Conservation (phyloP, 345 rosid genomes). For the Microcos paniculata region DNA sequence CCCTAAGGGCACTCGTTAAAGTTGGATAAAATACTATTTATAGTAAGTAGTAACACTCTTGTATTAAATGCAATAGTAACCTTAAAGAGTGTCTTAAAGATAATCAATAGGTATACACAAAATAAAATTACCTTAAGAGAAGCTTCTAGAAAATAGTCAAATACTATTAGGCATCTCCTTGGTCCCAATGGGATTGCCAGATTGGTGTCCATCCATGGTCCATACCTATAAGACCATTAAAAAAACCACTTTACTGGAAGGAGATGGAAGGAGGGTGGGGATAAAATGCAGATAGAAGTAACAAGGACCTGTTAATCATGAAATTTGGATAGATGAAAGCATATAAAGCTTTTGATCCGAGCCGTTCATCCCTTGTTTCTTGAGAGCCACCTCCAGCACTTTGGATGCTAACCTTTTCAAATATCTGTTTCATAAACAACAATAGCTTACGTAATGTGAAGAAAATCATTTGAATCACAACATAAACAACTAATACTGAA, state of each 20-base stretch:
- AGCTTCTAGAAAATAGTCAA: slow-evolving; percentile 80
- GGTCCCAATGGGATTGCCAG: slow-evolving; percentile 77
- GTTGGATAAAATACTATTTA: too few relatives aligned
- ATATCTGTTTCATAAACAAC: slow-evolving; percentile 37
- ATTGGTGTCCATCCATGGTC: slow-evolving; percentile 99
- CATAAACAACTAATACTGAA: not conserved
- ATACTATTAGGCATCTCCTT: slow-evolving; percentile 68
- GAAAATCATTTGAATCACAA: not conserved
- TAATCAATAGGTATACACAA: too few relatives aligned
- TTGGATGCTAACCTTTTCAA: slow-evolving; percentile 84
- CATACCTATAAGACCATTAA: slow-evolving; percentile 48
- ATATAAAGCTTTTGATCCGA: slow-evolving; percentile 76
- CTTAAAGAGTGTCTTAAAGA: too few relatives aligned
- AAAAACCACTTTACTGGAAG: not conserved
- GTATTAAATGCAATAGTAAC: too few relatives aligned
- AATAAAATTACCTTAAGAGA: slow-evolving; percentile 48
- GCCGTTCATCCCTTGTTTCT: slow-evolving; percentile 44
- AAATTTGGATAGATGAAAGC: slow-evolving; percentile 93
- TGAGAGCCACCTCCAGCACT: slow-evolving; percentile 57
- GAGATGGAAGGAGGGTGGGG: not conserved
- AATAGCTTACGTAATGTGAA: not conserved
- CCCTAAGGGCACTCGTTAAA: too few relatives aligned
- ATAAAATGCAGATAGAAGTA: not conserved
- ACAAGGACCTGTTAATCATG: slow-evolving; percentile 79
- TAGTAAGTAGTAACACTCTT: too few relatives aligned